Evolutionary conservation across 2,329 filamentous ascomycete species (phyloP), one percentile per base, ranked within the genome.

Genomic region (Graphiopsis chlorocephala): DNA sequence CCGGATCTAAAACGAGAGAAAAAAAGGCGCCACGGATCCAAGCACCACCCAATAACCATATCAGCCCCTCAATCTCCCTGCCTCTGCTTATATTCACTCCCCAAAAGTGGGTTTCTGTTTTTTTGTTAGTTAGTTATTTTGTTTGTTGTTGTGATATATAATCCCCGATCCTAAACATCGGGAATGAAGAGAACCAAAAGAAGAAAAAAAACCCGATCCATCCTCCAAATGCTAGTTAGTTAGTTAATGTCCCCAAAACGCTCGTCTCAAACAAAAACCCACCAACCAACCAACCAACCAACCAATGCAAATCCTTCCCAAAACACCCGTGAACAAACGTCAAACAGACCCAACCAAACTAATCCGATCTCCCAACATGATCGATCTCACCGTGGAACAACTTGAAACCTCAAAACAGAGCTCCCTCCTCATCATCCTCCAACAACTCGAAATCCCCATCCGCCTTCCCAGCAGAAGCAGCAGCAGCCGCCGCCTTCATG

Each of bases 391-490:
- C 17, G 38, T n/a, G 11, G 17, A 42, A n/a, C 38, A 20, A n/a
- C n/a, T n/a, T n/a, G n/a, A n/a, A 6, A 20, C n/a, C 38, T 45
- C n/a, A 45, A n/a, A 45, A 45, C 38, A 45, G 23, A 2, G 6
- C n/a, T 20, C 38, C 38, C 38, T 61, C 59, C 47, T 61, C 59
- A 17, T 61, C 59, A 17, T 52, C 59, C 47, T 61, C 59, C 47
- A 52, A 38, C 28, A 61, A 42, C 14, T 61, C 59, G 28, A 61
- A 52, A 33, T 42, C 47, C 7, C 59, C 47, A 25, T 52, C 59
- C 25, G 59, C 59, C 10, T 26, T 53, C 6, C 28, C 47, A 28
- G n/a, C 25, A 5, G 4, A 7, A 23, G n/a, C 6, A 17, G 15
- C 25, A 12, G 15, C 45, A 48, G 17, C 10, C 8, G 25, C 3